Conservation (phyloP, 257 asterid species). For the Paulownia fortunei region DNA sequence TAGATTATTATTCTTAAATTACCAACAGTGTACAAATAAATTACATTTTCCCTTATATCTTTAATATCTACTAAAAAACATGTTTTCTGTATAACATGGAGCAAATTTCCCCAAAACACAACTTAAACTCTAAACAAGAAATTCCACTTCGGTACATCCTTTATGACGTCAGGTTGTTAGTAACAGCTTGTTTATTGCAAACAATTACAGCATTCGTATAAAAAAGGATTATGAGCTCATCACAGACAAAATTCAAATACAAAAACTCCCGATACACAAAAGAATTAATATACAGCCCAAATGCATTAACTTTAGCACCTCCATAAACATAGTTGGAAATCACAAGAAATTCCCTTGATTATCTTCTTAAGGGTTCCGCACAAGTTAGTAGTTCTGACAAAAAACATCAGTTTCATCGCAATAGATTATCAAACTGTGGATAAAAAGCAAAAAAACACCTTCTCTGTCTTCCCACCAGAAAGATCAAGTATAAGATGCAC, state of each 20-base stretch:
- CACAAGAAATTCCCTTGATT: not conserved
- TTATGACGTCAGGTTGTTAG: not conserved
- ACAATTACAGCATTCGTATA: not conserved
- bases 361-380: not conserved
- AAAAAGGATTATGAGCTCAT: not conserved
- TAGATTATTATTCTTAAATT: not conserved
- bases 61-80: not conserved
- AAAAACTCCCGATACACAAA: not conserved
- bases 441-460: not conserved
- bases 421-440: not conserved
- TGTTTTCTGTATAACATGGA: not conserved
- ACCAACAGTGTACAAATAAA: not conserved
- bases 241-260: not conserved
- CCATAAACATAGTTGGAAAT: not conserved
- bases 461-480: not conserved
- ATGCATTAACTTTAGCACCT: not conserved
- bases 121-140: not conserved
- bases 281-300: not conserved
- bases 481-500: slow-evolving; percentile 19
- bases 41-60: not conserved
- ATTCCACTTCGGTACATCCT: not conserved
- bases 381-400: not conserved
- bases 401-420: not conserved
- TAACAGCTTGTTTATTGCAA: not conserved
- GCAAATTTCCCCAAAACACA: not conserved